phyloP scores from a whole-genome alignment of 208 protist genomes.

The Crithidia brevicula region DNA sequence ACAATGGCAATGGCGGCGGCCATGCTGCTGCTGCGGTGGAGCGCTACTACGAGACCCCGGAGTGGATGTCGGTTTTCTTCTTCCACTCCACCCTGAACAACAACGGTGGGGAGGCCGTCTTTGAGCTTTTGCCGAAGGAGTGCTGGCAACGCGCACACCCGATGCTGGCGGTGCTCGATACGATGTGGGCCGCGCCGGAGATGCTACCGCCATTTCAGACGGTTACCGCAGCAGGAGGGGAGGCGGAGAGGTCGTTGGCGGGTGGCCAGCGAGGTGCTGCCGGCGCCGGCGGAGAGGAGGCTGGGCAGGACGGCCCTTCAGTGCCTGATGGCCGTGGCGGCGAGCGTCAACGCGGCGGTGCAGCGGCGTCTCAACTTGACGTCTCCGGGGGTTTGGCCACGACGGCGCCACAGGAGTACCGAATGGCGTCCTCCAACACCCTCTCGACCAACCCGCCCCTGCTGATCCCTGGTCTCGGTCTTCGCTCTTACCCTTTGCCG shows the following conservation, averaged over 20 bases:
- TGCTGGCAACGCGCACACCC: conserved; percentile 51
- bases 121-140: conserved; percentile 75
- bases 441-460: conserved; percentile 20
- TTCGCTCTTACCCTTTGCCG: conserved; percentile 34
- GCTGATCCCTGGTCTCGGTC: conserved; percentile 48
- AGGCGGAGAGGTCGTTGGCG: neutral
- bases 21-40: conserved; percentile 9
- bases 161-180: conserved; percentile 13
- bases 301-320: neutral
- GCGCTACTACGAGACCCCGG: conserved; percentile 69
- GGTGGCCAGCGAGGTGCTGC: neutral
- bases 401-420: no score
- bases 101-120: conserved; percentile 40
- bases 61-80: conserved; percentile 75
- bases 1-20: neutral
- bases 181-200: neutral
- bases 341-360: no score
- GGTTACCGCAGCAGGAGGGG: neutral
- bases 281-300: neutral
- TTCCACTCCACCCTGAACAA: conserved; percentile 61
- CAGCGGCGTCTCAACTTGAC: no score
- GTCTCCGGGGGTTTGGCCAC: no score
- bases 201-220: neutral
- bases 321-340: no score
- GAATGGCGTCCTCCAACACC: no score